These are phyloP conservation scores for Austroboletus novae-zelandiae DNA, from an alignment of 1,284 basidiomycete species.

Conservation along the genomic window DNA sequence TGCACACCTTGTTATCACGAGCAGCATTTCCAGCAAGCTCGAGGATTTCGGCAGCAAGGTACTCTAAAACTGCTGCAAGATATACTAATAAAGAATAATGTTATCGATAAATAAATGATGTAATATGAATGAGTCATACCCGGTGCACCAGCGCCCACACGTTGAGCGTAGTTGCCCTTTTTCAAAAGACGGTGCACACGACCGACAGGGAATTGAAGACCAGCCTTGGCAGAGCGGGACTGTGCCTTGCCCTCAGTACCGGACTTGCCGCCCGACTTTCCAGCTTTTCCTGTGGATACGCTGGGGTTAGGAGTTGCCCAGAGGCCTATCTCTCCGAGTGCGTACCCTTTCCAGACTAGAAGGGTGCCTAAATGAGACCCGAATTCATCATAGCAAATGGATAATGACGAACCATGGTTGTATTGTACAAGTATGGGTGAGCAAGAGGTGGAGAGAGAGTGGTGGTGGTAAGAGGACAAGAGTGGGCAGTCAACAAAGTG, in stretches of 20 bases:
- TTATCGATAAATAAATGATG: neutral
- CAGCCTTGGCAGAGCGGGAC: constrained; percentile 78
- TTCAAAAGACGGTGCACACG: constrained; percentile 90
- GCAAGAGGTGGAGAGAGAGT: constrained; percentile 17
- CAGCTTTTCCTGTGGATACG: constrained; percentile 45
- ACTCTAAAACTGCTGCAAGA: constrained; percentile 75
- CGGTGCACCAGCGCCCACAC: constrained; percentile 78
- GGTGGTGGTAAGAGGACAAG: constrained; percentile 45
- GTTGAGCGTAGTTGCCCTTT: constrained; percentile 82
- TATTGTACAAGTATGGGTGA: constrained; percentile 25
- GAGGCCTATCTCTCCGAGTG: constrained; percentile 3
- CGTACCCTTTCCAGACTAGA: constrained; percentile 50
- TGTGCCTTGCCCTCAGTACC: constrained; percentile 56
- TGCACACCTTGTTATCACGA: constrained; percentile 68
- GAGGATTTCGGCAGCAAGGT: constrained; percentile 87
- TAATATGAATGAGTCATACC: constrained; percentile 43
- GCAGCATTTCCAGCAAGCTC: constrained; percentile 87
- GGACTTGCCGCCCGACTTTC: constrained; percentile 62
- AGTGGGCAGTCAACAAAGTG: constrained; percentile 40
- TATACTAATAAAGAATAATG: constrained; percentile 52
- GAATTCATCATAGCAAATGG: constrained; percentile 1
- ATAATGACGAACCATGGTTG: constrained; percentile 37
- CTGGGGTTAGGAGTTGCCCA: constrained; percentile 6
- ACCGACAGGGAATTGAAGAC: constrained; percentile 82
- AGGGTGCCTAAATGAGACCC: constrained; percentile 8